Base-by-base conservation (phyloP, 2,329 filamentous ascomycete species). In the Paecilomyces niveus region DNA sequence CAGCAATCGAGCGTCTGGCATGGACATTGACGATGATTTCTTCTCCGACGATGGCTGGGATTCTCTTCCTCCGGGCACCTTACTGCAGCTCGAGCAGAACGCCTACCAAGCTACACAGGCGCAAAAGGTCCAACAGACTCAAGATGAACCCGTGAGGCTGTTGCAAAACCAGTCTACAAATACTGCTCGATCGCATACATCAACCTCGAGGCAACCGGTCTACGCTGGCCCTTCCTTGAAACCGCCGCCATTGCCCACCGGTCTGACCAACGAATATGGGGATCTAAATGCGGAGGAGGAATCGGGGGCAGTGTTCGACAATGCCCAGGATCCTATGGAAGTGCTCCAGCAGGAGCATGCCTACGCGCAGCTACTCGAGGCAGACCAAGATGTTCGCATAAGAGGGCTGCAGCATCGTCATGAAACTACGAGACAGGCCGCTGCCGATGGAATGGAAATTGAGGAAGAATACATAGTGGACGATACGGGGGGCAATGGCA, bases 41-140 rank as follows among this genome's bases (percentile, higher is more conserved):
- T 78, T 79, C 68, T 79, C 76, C 58, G 77, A 79, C 63, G 75
- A 78, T 61, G 73, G 72, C 61, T 74, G 78, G 64, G 78, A 78
- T 59, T 73, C 72, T 58, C 69, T 80, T 56, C 73, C 76, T 52
- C 68, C 74, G 29, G 68, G 75, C 57, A 74, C 76, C 21, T 65
- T 78, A 54, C 68, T 75, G 59, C 70, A 77, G 63, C 68, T 81
- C 49, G 78, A 80, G 63, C 70, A 79, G 59, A 68, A 74, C 65
- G 78, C 77, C n/a, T 72, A 72, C 56, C 69, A 69, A 59, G 75
- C 76, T n/a, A 78, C 75, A 2, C 77, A 77, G 62, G 67, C 63
- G 18, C 63, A 73, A 53, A 68, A 66, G 21, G 62, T 65, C 31
- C 63, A 66, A 33, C 58, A 62, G 54, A 15, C 55, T 57, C 54